Percentiles rank a stretch among this genome's conserved stretches.
These are phyloP conservation scores for Polytrichum commune DNA, from an alignment of 225 moss, liverwort and hornwort species.

Conservation along the genomic window DNA sequence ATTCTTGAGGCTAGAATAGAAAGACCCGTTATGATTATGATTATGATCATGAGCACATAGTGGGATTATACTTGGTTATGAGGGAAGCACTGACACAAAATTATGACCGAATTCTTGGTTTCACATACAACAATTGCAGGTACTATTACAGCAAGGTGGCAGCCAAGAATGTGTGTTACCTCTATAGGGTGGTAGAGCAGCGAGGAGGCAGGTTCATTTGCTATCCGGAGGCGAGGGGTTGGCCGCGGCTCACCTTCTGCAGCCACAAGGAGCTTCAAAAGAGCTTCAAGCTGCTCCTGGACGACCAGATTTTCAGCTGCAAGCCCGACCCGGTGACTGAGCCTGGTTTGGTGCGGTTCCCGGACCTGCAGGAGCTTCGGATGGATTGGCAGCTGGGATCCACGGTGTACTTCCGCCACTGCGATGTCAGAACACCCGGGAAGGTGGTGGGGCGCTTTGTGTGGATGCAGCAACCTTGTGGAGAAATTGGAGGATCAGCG, in stretches of 20 bases:
- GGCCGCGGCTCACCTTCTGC: constrained; percentile 34
- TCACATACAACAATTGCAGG: neutral
- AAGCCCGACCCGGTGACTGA: neutral
- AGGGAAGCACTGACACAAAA: no score
- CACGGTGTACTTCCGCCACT: constrained; percentile 42
- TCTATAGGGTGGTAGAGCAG: constrained; percentile 42
- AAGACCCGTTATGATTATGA: no score
- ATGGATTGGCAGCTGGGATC: constrained; percentile 42
- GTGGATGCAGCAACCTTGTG: constrained; percentile 15
- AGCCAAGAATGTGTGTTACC: constrained; percentile 38
- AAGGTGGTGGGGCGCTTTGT: constrained; percentile 41
- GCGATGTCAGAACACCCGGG: constrained; percentile 32
- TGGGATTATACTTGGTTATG: no score
- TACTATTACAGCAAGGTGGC: constrained; percentile 49
- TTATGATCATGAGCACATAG: no score
- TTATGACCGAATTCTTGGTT: no score
- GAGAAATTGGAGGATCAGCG: neutral
- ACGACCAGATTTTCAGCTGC: constrained; percentile 15
- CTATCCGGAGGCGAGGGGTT: constrained; percentile 45
- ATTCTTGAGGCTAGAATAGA: no score
- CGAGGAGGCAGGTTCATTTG: constrained; percentile 12
- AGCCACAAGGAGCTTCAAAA: constrained; percentile 29
- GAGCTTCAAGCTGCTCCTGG: constrained; percentile 24
- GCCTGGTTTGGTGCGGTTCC: constrained; percentile 30
- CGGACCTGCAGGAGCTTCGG: constrained; percentile 31